These are phyloP conservation scores for Hypoxylon sp. DNA, from an alignment of 2,329 filamentous ascomycete species.

Conservation along the genomic window DNA sequence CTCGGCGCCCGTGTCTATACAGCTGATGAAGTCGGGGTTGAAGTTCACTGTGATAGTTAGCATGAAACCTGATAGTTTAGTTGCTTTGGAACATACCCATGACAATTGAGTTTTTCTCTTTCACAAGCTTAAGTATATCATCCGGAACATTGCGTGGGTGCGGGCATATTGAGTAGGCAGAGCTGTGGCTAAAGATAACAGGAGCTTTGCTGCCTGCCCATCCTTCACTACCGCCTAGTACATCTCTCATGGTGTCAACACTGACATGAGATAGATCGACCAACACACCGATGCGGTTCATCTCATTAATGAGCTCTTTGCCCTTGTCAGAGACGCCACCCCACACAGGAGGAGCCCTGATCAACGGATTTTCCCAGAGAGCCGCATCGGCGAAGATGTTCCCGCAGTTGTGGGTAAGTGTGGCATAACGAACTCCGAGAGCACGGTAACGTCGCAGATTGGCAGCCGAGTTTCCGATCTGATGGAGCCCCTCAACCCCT, in stretches of 20 bases:
- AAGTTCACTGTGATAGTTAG: conserved; percentile 71
- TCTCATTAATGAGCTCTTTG: conserved; percentile 76
- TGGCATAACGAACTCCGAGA: conserved; percentile 86
- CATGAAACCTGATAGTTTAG: background rate
- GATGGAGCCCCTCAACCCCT: conserved; percentile 88
- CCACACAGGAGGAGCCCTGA: conserved; percentile 67
- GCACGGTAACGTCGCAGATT: conserved; percentile 79
- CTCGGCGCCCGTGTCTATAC: conserved; percentile 64
- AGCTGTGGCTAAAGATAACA: conserved; percentile 89
- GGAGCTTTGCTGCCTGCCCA: conserved; percentile 82
- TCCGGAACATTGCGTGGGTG: conserved; percentile 93
- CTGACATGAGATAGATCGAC: conserved; percentile 84
- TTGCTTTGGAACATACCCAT: conserved; percentile 62
- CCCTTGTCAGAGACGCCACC: conserved; percentile 78
- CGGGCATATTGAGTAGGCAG: conserved; percentile 80
- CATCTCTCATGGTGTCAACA: conserved; percentile 84
- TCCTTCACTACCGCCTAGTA: conserved; percentile 67
- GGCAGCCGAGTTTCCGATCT: conserved; percentile 85
- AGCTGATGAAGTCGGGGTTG: conserved; percentile 82
- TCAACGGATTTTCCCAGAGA: conserved; percentile 62
- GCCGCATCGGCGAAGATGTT: conserved; percentile 90
- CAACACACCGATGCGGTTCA: conserved; percentile 96
- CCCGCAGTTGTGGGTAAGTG: conserved; percentile 92
- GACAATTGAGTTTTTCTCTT: conserved; percentile 75
- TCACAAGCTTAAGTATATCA: conserved; percentile 79